These are phyloP conservation scores for Xanthoconium separans DNA, from an alignment of 1,284 basidiomycete species.

Conservation along the genomic window DNA sequence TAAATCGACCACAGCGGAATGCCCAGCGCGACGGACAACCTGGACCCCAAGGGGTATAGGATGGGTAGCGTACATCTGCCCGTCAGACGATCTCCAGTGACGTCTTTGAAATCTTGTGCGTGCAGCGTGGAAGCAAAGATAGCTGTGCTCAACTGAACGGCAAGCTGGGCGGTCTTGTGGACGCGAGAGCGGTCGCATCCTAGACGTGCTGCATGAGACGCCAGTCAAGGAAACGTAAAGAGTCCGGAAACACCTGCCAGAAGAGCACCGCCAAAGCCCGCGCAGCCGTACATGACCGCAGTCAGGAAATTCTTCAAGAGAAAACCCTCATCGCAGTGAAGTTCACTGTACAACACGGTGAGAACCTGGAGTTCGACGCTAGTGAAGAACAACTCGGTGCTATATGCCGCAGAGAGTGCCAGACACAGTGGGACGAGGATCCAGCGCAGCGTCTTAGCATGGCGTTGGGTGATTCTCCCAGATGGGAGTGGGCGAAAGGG, in stretches of 20 bases:
- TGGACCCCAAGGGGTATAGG: constrained; percentile 16
- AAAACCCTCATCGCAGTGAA: constrained; percentile 11
- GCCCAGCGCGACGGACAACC: constrained; percentile 17
- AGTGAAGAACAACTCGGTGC: constrained; percentile 13
- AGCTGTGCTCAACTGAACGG: constrained; percentile 21
- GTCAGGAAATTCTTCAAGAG: constrained; percentile 20
- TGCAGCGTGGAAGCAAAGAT: constrained; percentile 34
- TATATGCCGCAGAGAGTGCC: constrained; percentile 21
- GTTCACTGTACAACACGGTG: constrained; percentile 26
- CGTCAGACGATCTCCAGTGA: constrained; percentile 28
- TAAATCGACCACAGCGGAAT: constrained; percentile 28
- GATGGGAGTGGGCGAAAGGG: constrained; percentile 38
- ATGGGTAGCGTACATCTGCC: constrained; percentile 36
- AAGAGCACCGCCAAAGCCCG: constrained; percentile 19
- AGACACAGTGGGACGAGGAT: constrained; percentile 34
- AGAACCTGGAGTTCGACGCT: constrained; percentile 23
- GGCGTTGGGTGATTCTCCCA: constrained; percentile 31
- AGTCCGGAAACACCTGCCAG: constrained; percentile 15
- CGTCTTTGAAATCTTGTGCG: constrained; percentile 38
- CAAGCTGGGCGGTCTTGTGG: constrained; percentile 4
- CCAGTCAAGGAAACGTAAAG: background rate
- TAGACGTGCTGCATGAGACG: background rate
- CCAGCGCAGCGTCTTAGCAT: constrained; percentile 38
- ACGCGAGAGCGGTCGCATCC: constrained; percentile 32
- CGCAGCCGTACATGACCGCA: constrained; percentile 20